Base-by-base conservation (phyloP, 2,329 filamentous ascomycete species). In the Herpotrichia juniperi region DNA sequence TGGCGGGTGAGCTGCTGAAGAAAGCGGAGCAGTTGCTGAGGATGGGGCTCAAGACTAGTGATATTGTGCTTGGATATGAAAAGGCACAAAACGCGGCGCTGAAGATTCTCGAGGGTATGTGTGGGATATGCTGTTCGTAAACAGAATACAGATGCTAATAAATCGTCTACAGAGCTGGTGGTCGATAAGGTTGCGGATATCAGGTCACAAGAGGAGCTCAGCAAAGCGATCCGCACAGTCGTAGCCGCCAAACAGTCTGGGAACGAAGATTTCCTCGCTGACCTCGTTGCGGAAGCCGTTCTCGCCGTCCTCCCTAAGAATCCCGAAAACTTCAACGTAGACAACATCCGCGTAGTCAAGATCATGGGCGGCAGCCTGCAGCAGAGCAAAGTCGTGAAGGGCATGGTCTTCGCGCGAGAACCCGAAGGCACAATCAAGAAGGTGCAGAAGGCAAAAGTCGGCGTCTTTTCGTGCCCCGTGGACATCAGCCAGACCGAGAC, bases 341-440 rank as follows among this genome's bases (percentile, higher is more conserved):
- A 99, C 81, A 99, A 99, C 76, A 88, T 99, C 67, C 90, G 94
- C 54, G 96, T 99, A 52, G 96, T 99, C 67, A 99, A 99, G 84
- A 99, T 99, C 69, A 97, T 99, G 93, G 94, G 94, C 66, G 93
- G 94, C 60, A 92, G 89, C 73, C 80, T 99, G 71, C 91, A 96
- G 69, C 93, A 99, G 80, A 96, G 92, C 75, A 87, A 86, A 62
- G 93, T 99, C 12, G 89, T 99, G 54, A 96, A 90, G 82, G 94
- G 94, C 62, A 99, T 99, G 94, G 96, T 99, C 46, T 97, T 99
- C 73, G 88, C 91, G 67, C 89, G 96, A 72, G 90, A 96, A 77
- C 94, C 94, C n/a, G 89, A 96, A 71, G 93, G 93, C 43, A 78
- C 60, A 14, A 80, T 97, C 74, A 97, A 96, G 83, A 96, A 96